Base-by-base conservation (phyloP, 441 rosid genomes). In the Dalechampia spathulata region DNA sequence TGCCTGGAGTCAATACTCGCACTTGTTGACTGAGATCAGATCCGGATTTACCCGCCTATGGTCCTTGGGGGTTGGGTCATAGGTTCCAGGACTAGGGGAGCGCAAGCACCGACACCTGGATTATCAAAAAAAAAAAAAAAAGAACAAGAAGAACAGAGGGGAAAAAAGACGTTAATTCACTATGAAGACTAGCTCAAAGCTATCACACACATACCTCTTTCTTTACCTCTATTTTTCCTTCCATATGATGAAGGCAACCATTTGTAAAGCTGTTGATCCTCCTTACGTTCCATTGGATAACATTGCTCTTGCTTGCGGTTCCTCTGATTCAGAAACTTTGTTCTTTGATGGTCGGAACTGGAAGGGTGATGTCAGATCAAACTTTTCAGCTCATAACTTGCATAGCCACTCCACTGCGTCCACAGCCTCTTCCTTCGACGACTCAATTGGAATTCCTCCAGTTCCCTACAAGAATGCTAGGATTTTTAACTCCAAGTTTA, bases 381-480 rank as follows among this genome's bases (percentile, higher is more conserved):
- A 49, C 32, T 39, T 39, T 50, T 15, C 51, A 3, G 7, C 25
- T 21, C 28, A 17, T 26, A 11, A 12, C 36, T 22, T 49, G 0
- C 30, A 25, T 7, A 15, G 16, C 10, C 36, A 54, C 27, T 53
- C 48, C 1, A 23, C 54, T 1, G 20, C 38, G 2, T 63, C 67
- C 21, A 27, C 34, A 5, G 55, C 49, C 49, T 21, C 25, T 34
- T 52, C 39, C 9, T 16, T 45, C 15, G 52, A 53, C 17, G 22
- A 27, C 1, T 19, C 22, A 7, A 19, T 51, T 2, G 34, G 47
- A 9, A 32, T 37, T 7, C 59, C 60, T 23, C 6, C 23, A 16
- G 46, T 45, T 44, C 66, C 59, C 37, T 62, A 62, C 30, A 12
- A 14, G 41, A 52, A 59, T 0, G 54, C 54, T 6, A 53, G 66